Conservation (phyloP, 495 filamentous ascomycete genomes). For the Aspergillus coremiiformis region DNA sequence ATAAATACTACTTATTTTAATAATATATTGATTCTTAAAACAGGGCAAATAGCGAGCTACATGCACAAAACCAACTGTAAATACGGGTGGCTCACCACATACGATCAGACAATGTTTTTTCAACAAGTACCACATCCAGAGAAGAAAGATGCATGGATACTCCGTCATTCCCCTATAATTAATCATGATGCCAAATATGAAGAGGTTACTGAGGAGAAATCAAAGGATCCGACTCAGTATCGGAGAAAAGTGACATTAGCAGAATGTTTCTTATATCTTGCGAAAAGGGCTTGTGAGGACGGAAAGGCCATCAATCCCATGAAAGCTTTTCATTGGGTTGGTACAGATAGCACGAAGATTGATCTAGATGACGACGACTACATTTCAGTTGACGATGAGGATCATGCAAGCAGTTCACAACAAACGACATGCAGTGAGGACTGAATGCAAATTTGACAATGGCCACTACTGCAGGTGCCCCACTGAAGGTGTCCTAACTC, state of each 20-base stretch:
- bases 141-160: not conserved
- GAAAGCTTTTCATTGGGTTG: not conserved
- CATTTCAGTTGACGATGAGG: not conserved
- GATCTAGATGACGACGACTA: not conserved
- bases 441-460: no score
- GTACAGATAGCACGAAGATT: not conserved
- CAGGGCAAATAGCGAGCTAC: no score
- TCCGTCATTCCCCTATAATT: not conserved
- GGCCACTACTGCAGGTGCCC: no score
- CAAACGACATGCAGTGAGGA: no score
- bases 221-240: not conserved
- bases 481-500: conserved; percentile 33
- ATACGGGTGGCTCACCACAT: not conserved
- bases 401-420: no score
- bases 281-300: not conserved
- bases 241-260: not conserved
- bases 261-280: not conserved
- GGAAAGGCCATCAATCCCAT: not conserved
- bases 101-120: not conserved
- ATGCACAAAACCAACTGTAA: not conserved
- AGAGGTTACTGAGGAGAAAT: not conserved
- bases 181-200: not conserved
- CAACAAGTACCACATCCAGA: not conserved
- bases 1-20: no score
- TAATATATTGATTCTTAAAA: no score